A percentile compares a stretch with the other conserved stretches of the same genome.
These are phyloP conservation scores for Senna siamea DNA, from an alignment of 306 rosid species.

Conservation along the genomic window DNA sequence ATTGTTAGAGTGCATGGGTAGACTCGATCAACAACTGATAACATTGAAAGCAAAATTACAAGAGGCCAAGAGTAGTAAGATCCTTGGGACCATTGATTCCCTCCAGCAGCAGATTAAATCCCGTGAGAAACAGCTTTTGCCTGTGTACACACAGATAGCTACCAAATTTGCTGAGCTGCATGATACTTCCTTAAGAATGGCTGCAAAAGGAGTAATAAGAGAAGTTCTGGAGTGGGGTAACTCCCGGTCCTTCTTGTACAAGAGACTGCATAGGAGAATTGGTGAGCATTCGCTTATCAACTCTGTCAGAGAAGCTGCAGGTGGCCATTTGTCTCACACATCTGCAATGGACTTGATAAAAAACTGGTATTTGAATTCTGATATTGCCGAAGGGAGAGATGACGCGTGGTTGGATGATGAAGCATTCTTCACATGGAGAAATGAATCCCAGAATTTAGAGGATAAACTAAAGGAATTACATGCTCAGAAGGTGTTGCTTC, in stretches of 20 bases:
- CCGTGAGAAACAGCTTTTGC: slow-evolving; percentile 91
- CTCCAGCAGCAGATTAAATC: slow-evolving; percentile 79
- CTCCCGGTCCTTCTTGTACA: slow-evolving; percentile 82
- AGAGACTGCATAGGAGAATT: slow-evolving; percentile 78
- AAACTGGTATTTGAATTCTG: slow-evolving; percentile 76
- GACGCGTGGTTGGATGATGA: slow-evolving; percentile 81
- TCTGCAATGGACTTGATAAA: slow-evolving; percentile 70
- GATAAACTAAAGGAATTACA: slow-evolving; percentile 82
- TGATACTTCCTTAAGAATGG: slow-evolving; percentile 96
- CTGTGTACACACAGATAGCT: slow-evolving; percentile 92
- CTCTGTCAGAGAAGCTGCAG: slow-evolving; percentile 78
- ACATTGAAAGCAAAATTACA: slow-evolving; percentile 70
- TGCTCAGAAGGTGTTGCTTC: slow-evolving; percentile 83
- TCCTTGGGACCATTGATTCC: slow-evolving; percentile 53
- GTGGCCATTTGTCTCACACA: slow-evolving; percentile 70
- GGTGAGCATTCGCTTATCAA: slow-evolving; percentile 77
- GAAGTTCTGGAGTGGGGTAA: slow-evolving; percentile 85
- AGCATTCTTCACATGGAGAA: slow-evolving; percentile 88
- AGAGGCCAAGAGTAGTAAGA: slow-evolving; percentile 71
- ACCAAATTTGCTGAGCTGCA: slow-evolving; percentile 94
- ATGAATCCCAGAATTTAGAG: slow-evolving; percentile 61
- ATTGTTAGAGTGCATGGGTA: slow-evolving; percentile 89
- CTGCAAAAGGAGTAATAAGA: slow-evolving; percentile 87
- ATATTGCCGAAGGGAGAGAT: slow-evolving; percentile 52
- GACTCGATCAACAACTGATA: slow-evolving; percentile 84